Conservation (phyloP, 2,329 filamentous ascomycete species). For the Didymellaceae sp. region DNA sequence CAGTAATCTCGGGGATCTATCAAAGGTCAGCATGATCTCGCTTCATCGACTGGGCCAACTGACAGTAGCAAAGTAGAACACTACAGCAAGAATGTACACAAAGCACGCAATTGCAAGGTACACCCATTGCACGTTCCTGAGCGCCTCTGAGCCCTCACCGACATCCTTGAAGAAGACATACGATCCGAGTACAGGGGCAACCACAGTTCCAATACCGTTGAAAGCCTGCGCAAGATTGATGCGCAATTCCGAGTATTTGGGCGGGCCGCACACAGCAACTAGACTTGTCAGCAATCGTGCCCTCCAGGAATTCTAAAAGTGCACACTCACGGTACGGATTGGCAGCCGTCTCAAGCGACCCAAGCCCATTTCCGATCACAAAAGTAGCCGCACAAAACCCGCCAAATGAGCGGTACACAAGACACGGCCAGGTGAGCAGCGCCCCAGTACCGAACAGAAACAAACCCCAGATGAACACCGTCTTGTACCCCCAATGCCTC, state of each 20-base stretch:
- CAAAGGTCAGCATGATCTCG: too few species aligned
- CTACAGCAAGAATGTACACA: slow-evolving; percentile 61
- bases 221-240: slow-evolving; percentile 66
- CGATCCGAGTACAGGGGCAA: slow-evolving; percentile 65
- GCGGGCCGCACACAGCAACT: slow-evolving; percentile 62
- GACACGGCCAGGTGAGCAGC: slow-evolving; percentile 65
- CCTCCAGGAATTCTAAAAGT: neutral
- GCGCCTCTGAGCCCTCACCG: slow-evolving; percentile 55
- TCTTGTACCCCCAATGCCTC: slow-evolving; percentile 57
- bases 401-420: slow-evolving; percentile 62
- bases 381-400: slow-evolving; percentile 68
- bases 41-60: neutral
- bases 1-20: slow-evolving; percentile 21
- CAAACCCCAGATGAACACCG: slow-evolving; percentile 60
- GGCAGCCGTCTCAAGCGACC: slow-evolving; percentile 65
- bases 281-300: neutral
- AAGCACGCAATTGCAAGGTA: slow-evolving; percentile 69
- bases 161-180: slow-evolving; percentile 68
- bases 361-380: slow-evolving; percentile 59
- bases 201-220: slow-evolving; percentile 64
- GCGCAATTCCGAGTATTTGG: slow-evolving; percentile 63
- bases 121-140: slow-evolving; percentile 69
- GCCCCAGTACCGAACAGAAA: slow-evolving; percentile 63
- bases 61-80: slow-evolving; percentile 62
- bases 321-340: slow-evolving; percentile 52